Base-by-base conservation (phyloP, 805 yeast species). In the Wickerhamiella kurtzmanii region DNA sequence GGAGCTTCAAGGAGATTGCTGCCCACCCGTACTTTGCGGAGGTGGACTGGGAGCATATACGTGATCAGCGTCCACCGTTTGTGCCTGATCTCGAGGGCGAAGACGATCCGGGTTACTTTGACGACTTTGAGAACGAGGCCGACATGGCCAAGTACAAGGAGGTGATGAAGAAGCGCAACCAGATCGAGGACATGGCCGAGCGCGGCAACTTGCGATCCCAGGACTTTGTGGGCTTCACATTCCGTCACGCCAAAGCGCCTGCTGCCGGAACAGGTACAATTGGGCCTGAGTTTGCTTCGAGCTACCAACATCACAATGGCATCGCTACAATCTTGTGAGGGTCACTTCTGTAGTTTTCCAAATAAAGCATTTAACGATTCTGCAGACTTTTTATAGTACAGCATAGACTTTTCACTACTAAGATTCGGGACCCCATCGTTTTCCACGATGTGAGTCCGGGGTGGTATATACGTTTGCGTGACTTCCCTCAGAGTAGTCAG, bases 101-200 rank as follows among this genome's bases (percentile, higher is more conserved):
- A 59, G 92, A 87, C 52, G 99, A 92, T 66, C 97, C 97, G 0
- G 99, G 99, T 1, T 92, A 92, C 66, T 92, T 92, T 62, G 99
- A 92, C 66, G 98, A 92, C 64, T 92, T 92, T 63, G 85, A 85
- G 49, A 92, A 87, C 64, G 97, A 89, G 62, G 87, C 83, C 42
- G 95, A 89, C 63, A 87, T 92, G 97, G 92, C 89, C 51, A 88
- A 92, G 64, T 92, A 92, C 68, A 89, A 92, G 58, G 98, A 92
- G 59, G 98, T 92, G 13, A 80, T 92, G 71, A 94, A 89, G 53
- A 82, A 95, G 66, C 86, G 86, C 58, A 84, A 76, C 22, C 84
- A 82, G 52, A 80, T 84, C 57, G 96, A 88, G 62, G 78, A 73
- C 52, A 65, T 88, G 60, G 82, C 92, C 32, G 88, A 81, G 44